Evolutionary conservation across 2,329 filamentous ascomycete species (phyloP), one percentile per base, ranked within the genome.

Genomic region (Nothomitra cinnamomea): DNA sequence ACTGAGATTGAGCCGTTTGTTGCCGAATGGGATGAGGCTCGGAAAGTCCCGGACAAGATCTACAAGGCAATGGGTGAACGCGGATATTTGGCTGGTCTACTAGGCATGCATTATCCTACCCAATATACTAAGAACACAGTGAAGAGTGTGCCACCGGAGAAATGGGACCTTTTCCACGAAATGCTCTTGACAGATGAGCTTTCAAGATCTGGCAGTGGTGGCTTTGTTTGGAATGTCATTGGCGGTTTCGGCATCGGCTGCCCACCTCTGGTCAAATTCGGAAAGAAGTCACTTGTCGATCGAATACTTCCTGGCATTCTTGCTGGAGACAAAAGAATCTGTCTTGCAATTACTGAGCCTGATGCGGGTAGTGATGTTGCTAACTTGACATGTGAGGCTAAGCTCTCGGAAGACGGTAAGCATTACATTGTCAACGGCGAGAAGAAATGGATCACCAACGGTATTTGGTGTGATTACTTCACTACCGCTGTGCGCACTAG

Each of bases 371-470:
- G 82, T 59, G 92, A 98, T 66, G 92, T 98, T 8, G 92, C 92
- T 56, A 96, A 95, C 70, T 67, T 98, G 60, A 92, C 83, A 13
- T 96, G 90, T 68, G 89, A 96, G 74, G 92, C 92, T 24, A 95
- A 95, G 75, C 77, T 96, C 55, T 86, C 79, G 58, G 85, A 92
- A 61, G 92, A 98, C 63, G 92, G 92, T 64, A 96, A 96, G 75
- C 87, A 96, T 72, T 98, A 94, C 71, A 96, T 96, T 61, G 92
- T 98, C 70, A 98, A 96, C 65, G 92, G 92, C 54, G 90, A 95
- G 79, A 96, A 98, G 84, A 98, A 98, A 73, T 96, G 92, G 90
- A 96, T 96, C 69, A 96, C 90, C 63, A 98, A 98, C 70, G 92
- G 92, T 64, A 80, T 95, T 63, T 95, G 88, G 87, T 79, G 76